Base-by-base conservation (phyloP, 257 asterid species). In the Petunia axillaris region DNA sequence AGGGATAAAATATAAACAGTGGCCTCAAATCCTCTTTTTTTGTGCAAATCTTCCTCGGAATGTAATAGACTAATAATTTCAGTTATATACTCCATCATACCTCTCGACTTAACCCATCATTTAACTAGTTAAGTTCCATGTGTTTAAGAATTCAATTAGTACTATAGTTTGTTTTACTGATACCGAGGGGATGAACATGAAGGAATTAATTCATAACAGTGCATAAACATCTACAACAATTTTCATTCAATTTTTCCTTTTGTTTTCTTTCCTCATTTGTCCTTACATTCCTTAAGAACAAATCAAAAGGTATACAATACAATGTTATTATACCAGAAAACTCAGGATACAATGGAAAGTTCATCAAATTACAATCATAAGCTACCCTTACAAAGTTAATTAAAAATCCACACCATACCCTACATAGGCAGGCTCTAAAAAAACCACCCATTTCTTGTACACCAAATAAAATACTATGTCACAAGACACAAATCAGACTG, bases 261-360 rank as follows among this genome's bases (percentile, higher is more conserved):
- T 16, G 15, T 6, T 53, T 13, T 53, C 1, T 44, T 44, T 25
- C 53, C 44, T 11, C 39, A n/a, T 38, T 66, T 50, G n/a, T 35
- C 4, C 75, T 43, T 7, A 46, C 59, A 71, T 3, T 71, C 46
- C 36, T 76, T 15, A 73, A 57, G 79, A 58, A 60, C 53, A 80
- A 80, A 46, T 15, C 2, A 71, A 64, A 11, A 63, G 68, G 84
- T 60, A 81, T 63, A 75, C 76, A 52, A 52, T 25, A 25, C 25
- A 25, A 25, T 25, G 77, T 75, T 75, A 64, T 73, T 10, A 53
- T 63, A 63, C 84, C 84, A 63, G 25, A 75, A 81, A 15, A 15
- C 25, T 71, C 59, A 13, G 62, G 13, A 52, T 71, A 71, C 77
- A 71, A 46, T 71, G 35, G 11, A 5, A 71, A 70, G 10, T 44